Evolutionary conservation across 257 asterid genomes (phyloP).

Genomic region (Przewalskia tangutica): DNA sequence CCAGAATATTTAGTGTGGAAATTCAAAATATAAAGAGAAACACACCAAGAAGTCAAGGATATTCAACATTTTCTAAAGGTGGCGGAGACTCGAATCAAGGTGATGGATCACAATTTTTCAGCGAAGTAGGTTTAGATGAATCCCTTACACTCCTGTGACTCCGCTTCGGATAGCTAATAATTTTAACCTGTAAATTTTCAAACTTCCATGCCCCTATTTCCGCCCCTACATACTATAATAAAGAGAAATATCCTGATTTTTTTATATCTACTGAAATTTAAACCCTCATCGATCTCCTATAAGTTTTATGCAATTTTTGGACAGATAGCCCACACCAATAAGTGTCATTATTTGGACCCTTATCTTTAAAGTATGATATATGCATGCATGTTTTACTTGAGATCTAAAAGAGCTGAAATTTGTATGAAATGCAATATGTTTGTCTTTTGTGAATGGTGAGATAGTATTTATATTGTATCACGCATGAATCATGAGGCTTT

Average conservation of each 20-base stretch:
- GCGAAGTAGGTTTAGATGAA: background rate
- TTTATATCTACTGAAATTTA: no score
- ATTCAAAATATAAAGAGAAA: background rate
- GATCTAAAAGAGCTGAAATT: background rate
- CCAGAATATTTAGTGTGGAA: background rate
- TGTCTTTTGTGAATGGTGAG: background rate
- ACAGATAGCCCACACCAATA: background rate
- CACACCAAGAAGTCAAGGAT: background rate
- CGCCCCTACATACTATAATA: no score
- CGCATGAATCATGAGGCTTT: background rate
- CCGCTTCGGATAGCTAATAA: background rate
- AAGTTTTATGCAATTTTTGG: background rate
- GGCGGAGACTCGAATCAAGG: no score
- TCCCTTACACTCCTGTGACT: background rate
- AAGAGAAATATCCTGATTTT: no score
- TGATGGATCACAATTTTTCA: background rate
- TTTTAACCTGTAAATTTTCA: background rate
- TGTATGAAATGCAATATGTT: background rate
- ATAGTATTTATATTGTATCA: background rate
- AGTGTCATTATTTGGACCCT: background rate
- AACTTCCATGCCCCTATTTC: no score
- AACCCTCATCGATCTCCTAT: background rate
- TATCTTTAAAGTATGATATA: background rate
- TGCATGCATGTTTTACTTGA: background rate
- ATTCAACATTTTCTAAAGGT: background rate